Evolutionary conservation across 2,329 filamentous ascomycete genomes (phyloP), one percentile per base, ranked within the genome.

Genomic region (Cadophora gregata): DNA sequence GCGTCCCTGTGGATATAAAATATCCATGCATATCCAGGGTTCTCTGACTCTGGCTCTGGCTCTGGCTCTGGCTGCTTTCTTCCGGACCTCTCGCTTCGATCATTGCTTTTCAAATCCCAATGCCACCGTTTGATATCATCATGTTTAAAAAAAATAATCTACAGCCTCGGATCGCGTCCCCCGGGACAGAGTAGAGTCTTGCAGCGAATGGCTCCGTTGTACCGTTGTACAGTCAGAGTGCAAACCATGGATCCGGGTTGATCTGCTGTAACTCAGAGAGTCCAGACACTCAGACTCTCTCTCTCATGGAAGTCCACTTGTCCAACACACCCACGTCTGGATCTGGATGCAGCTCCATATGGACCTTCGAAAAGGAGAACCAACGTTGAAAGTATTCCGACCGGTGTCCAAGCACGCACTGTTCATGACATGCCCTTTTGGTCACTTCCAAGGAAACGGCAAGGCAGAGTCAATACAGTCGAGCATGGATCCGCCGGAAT

Each of bases 201-300:
- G 53, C 53, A 58, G 29, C 29, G 53, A 58, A 38, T 58, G 31
- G 53, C 31, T 36, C n/a, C n/a, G 53, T 58, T 24, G 53, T 58
- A 58, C 53, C 36, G 31, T n/a, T n/a, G n/a, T 38, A 14, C 31
- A n/a, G n/a, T 16, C 29, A 21, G 27, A 31, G 25, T 38, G 53
- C 31, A 38, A 58, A 16, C 31, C 53, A 58, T 33, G 31, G 53
- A 36, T 10, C n/a, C 38, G n/a, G 53, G 53, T 58, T 58, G 50
- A 53, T 53, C 50, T 53, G 16, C 50, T 53, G 27, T 53, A 31
- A 53, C 14, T 53, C 25, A 31, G 25, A 8, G 21, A 21, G 19
- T 19, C 10, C 42, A n/a, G 42, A 47, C n/a, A n/a, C n/a, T n/a
- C n/a, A n/a, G n/a, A n/a, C n/a, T n/a, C n/a, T n/a, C 19, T 53